Evolutionary conservation across 176 grass and related monocot genomes (phyloP), one percentile per base, ranked within the genome.

Genomic region (Eleusine coracana): DNA sequence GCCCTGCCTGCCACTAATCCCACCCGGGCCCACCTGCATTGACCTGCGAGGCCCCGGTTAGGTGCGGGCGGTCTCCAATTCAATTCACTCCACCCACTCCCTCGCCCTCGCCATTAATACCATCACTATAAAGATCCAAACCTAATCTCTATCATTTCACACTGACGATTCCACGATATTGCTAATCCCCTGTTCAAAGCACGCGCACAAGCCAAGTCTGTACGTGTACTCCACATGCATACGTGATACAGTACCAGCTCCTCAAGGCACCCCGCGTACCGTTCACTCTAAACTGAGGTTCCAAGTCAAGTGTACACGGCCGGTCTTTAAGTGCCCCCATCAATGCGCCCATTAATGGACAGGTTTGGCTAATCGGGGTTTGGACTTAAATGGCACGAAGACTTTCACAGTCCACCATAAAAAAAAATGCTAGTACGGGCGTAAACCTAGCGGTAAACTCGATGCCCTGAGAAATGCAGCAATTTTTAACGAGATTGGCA

Each of bases 51-150:
- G 85, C 83, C 52, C 50, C 28, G 80, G 86, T 96, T 96, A 87
- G 91, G 93, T 96, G 87, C 86, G 86, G 83, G 83, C 86, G 84
- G 69, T 69, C 88, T 87, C 85, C 78, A 84, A 86, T 90, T 90
- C 83, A 92, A 92, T 92, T 82, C 77, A 45, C 66, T 74, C 90
- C 90, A 89, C 90, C 90, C 80, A 93, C 84, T 46, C 86, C 73
- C 84, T 72, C 73, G 37, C 67, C 58, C 78, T 85, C 74, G 71
- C 82, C 84, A 92, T 88, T 93, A 84, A 88, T 90, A 50, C 81
- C 82, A 85, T 39, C 82, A 82, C 82, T 81, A 72, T 71, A 76
- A 80, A 84, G 76, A 87, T 71, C 81, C 15, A 58, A 76, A 87
- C 70, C 76, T 7, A 87, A 86, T 78, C 73, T 12, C 31, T 38